Base-by-base conservation (phyloP, 2,329 filamentous ascomycete species). In the Colletotrichum ledebouriae region DNA sequence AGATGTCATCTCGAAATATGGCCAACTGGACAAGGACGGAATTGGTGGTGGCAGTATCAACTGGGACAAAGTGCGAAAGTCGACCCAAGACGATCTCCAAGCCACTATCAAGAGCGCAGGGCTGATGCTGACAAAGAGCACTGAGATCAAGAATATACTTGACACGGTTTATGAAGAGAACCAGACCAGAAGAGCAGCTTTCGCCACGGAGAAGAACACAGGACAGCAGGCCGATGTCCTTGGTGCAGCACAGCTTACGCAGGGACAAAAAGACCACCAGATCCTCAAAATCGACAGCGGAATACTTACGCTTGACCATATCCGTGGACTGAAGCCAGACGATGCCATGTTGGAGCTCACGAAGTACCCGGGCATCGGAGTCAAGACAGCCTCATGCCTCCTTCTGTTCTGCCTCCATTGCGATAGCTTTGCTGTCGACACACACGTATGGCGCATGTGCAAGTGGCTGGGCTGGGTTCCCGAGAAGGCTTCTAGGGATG, bases 141-240 rank as follows among this genome's bases (percentile, higher is more conserved):
- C 86, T 59, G 84, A 90, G 71, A 93, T 97, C 74, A 94, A 94
- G 76, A 79, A 80, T 15, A 93, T 93, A 41, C 82, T 97, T 9
- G 87, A 93, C 59, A 88, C 89, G 78, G 90, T 94, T 0, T 89
- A 91, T 74, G 81, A 88, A 50, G 89, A 93, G 72, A 93, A 93
- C 61, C 80, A 87, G 29, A 70, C 75, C 33, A 74, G 79, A 22
- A 74, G 75, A 13, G 78, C 85, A 20, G 83, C 83, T 0, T 81
- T 89, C 22, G 55, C 81, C 1, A 75, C 78, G 37, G 83, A 83
- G 44, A 80, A 81, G 52, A 66, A 78, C 20, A 80, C 80, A 13
- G 75, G 76, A 2, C 75, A 80, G 3, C 78, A 82, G 2, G 81
- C 81, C 0, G 76, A 80, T 6, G 78, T 87, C 5, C 78, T 84